phyloP scores from a whole-genome alignment of 2,329 filamentous ascomycete genomes.

The Samsoniella hepiali region DNA sequence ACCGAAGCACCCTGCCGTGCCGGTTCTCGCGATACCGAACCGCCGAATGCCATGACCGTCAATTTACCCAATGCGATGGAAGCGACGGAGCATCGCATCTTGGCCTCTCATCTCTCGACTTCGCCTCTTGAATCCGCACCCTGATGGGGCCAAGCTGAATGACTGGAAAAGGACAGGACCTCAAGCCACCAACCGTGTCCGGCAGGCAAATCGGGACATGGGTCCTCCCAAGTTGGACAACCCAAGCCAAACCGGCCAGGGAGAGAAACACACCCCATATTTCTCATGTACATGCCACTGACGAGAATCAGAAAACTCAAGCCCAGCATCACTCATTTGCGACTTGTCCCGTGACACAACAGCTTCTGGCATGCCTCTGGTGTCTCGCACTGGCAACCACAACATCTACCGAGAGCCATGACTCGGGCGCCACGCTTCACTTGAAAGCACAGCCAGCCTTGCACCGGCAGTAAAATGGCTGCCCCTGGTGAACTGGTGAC shows the following conservation, averaged over 20 bases:
- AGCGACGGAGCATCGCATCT: slow-evolving; percentile 7
- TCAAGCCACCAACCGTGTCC: slow-evolving; percentile 2
- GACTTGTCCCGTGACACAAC: neutral
- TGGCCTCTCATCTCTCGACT: neutral
- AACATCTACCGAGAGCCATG: neutral
- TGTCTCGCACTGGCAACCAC: neutral
- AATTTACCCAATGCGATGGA: neutral
- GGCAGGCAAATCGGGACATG: slow-evolving; percentile 9
- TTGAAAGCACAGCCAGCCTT: neutral
- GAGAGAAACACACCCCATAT: neutral
- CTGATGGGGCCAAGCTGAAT: slow-evolving; percentile 4
- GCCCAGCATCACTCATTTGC: neutral
- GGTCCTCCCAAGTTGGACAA: neutral
- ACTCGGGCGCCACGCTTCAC: neutral
- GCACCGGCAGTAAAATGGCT: too few species aligned
- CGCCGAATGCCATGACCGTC: neutral
- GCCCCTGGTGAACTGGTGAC: too few species aligned
- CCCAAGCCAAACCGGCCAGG: neutral
- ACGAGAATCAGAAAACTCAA: neutral
- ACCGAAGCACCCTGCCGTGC: neutral
- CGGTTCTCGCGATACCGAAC: neutral
- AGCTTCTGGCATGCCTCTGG: neutral
- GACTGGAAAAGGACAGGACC: neutral
- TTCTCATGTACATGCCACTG: neutral
- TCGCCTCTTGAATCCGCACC: neutral